Evolutionary conservation across 2,329 filamentous ascomycete species (phyloP), one percentile per base, ranked within the genome.

Genomic region (Aureobasidium subglaciale): DNA sequence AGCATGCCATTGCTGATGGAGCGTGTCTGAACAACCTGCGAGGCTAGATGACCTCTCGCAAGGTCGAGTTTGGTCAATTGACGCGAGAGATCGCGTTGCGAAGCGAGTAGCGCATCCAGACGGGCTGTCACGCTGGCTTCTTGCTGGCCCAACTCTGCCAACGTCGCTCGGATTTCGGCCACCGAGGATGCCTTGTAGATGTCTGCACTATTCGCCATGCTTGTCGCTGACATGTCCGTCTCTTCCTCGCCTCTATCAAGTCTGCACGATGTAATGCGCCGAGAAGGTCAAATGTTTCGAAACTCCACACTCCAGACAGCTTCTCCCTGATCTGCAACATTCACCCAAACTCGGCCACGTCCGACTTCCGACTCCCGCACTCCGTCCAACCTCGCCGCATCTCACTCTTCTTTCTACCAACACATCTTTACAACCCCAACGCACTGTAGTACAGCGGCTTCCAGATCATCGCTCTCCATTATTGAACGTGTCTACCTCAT

Each of bases 1-100:
- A 99, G 85, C 88, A 96, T 96, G 68, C 84, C 86, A 81, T 90
- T 88, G 77, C 88, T 88, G 66, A 99, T 86, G 41, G 85, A 79
- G 59, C 92, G 83, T 13, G 90, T 87, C 48, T 88, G 86, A 65
- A 91, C 87, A 49, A 87, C 88, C 68, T 97, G 93, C 5, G 90
- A 83, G 57, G 90, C 90, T 29, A 97, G 81, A 60, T 91, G 87
- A 38, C 91, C 91, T 62, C 93, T 88, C 55, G 96, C 80, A 27
- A 96, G 79, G 71, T 99, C 93, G 60, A 99, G 80, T 16, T 92
- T 87, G 59, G 85, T 85, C 49, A 99, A 79, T 65, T 96, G 90
- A 62, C 90, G 87, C 18, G 87, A 86, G 48, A 99, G 82, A 67
- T 95, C 88, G 59, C 88, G 84, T 68, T 97, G 90, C 1, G 88